Evolutionary conservation across 306 rosid species (phyloP).

Genomic region (Lathyrus aphaca): DNA sequence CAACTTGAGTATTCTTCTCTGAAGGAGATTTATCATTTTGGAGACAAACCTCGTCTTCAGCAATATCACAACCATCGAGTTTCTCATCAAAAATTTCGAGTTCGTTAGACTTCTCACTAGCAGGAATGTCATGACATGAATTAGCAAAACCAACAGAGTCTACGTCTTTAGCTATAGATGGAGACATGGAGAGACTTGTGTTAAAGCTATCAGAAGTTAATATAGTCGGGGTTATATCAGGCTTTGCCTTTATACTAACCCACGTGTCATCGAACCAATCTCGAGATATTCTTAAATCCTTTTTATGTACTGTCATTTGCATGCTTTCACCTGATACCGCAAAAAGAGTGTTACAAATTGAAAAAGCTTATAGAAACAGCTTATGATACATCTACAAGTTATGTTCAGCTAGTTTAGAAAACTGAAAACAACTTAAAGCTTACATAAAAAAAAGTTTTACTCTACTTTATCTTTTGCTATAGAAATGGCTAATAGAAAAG

Average conservation of each 20-base stretch:
- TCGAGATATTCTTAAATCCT: slow-evolving; percentile 78
- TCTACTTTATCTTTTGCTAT: not conserved
- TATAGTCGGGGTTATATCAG: slow-evolving; percentile 61
- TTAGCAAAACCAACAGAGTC: slow-evolving; percentile 48
- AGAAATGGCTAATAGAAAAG: not conserved
- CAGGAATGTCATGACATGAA: slow-evolving; percentile 49
- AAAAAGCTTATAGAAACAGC: not conserved
- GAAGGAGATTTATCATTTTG: slow-evolving; percentile 48
- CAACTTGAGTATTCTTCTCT: slow-evolving; percentile 43
- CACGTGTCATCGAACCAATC: slow-evolving; percentile 91
- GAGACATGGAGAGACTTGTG: slow-evolving; percentile 47
- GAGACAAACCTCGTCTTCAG: slow-evolving; percentile 44
- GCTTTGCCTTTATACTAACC: slow-evolving; percentile 65
- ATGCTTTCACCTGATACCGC: slow-evolving; percentile 75
- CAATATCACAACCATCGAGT: slow-evolving; percentile 37
- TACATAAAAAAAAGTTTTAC: not conserved
- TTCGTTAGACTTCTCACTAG: slow-evolving; percentile 43
- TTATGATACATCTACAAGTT: not conserved
- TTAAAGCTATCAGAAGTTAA: slow-evolving; percentile 48
- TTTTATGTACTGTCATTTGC: slow-evolving; percentile 56
- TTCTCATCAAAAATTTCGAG: slow-evolving; percentile 44
- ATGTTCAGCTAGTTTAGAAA: not conserved
- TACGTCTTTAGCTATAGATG: slow-evolving; percentile 45
- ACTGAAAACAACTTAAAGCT: not conserved
- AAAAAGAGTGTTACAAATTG: slow-evolving; percentile 21